phyloP scores from a whole-genome alignment of 129 eudicot genomes.

The Flaveria robusta region DNA sequence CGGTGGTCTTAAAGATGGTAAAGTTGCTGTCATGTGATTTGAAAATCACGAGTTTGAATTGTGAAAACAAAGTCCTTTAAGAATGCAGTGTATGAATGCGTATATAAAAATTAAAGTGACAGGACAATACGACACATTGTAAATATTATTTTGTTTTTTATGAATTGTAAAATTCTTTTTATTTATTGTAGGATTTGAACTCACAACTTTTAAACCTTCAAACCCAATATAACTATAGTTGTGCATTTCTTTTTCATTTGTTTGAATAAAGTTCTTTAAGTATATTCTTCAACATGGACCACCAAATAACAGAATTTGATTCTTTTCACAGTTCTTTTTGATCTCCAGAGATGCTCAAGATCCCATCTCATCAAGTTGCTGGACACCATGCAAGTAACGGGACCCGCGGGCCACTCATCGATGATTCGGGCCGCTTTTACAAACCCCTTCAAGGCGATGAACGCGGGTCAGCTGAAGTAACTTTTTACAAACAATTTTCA shows the following conservation, averaged over 20 bases:
- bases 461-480: conserved; percentile 64
- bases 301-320: not conserved
- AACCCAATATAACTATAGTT: not conserved
- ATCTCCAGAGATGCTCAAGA: conserved; percentile 55
- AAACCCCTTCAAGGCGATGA: conserved; percentile 85
- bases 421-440: conserved; percentile 74
- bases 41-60: too few relatives aligned
- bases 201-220: too few relatives aligned
- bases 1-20: not conserved
- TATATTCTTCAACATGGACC: not conserved
- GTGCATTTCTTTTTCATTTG: not conserved
- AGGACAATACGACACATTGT: too few relatives aligned
- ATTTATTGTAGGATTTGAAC: too few relatives aligned
- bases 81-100: too few relatives aligned
- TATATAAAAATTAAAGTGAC: too few relatives aligned
- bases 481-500: conserved; percentile 56
- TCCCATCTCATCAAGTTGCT: conserved; percentile 83
- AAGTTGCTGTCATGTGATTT: too few relatives aligned
- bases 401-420: conserved; percentile 70
- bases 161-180: too few relatives aligned
- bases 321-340: not conserved
- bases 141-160: too few relatives aligned
- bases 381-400: conserved; percentile 77
- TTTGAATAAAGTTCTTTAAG: not conserved
- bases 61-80: too few relatives aligned